Evolutionary conservation across 192 early-diverging fungal species (phyloP).

Genomic region (Funneliformis geosporum): DNA sequence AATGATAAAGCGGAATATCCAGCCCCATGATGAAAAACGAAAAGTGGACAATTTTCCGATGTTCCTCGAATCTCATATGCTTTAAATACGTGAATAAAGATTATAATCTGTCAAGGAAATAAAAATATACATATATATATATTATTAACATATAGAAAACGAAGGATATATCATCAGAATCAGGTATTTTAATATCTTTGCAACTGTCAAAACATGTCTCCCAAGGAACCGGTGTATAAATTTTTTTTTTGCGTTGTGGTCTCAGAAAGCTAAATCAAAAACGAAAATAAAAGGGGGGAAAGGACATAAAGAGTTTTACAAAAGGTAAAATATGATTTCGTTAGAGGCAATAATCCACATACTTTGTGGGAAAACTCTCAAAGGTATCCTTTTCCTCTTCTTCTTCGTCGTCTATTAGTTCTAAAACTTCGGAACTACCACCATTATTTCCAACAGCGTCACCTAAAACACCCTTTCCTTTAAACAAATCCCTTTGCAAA

Average conservation of each 20-base stretch:
- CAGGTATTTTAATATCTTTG: constrained; percentile 23
- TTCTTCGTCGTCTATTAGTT: no score
- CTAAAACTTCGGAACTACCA: neutral
- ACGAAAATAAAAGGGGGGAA: neutral
- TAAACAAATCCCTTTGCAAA: neutral
- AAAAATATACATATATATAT: neutral
- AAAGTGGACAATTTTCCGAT: constrained; percentile 51
- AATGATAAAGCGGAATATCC: constrained; percentile 70
- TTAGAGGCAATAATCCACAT: neutral
- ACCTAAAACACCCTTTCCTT: neutral
- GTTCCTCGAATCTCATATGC: constrained; percentile 43
- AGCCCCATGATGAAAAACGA: constrained; percentile 84
- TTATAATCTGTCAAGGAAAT: constrained; percentile 1
- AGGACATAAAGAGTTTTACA: no score
- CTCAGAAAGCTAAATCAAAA: neutral
- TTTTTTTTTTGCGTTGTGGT: neutral
- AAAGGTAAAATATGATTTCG: no score
- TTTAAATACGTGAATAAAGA: constrained; percentile 46
- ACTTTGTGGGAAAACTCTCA: neutral
- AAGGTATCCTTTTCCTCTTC: neutral
- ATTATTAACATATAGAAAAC: neutral
- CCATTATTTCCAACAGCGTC: no score
- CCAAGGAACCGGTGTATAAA: constrained; percentile 20
- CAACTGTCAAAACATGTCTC: constrained; percentile 16
- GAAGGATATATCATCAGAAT: constrained; percentile 33